A percentile compares a stretch with the other conserved stretches of the same genome.
Evolutionary conservation across 106 monocot genomes (phyloP).

Genomic region (Dioscorea dumetorum): DNA sequence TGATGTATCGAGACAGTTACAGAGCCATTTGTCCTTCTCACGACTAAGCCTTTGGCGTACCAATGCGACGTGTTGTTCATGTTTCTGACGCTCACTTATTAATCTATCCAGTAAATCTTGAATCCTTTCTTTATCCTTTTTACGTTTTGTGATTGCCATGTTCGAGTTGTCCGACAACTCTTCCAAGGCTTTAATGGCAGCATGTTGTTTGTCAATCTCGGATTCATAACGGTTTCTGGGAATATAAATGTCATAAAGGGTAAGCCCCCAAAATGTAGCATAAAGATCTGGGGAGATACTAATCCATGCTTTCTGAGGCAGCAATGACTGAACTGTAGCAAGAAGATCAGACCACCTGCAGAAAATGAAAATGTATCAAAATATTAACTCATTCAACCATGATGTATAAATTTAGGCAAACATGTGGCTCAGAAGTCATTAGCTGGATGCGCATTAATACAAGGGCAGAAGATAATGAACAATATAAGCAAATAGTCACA

Average conservation of each 20-base stretch:
- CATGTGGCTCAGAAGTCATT: not conserved
- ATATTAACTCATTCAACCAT: too few species aligned
- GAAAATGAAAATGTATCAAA: not conserved
- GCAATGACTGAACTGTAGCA: conserved; percentile 43
- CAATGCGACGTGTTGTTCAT: conserved; percentile 87
- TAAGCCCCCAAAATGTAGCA: conserved; percentile 95
- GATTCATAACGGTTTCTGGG: conserved; percentile 82
- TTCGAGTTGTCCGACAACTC: conserved; percentile 91
- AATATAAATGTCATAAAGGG: conserved; percentile 91
- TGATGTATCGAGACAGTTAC: conserved; percentile 68
- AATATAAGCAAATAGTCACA: not conserved
- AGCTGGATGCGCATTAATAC: not conserved
- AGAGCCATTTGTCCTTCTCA: conserved; percentile 93
- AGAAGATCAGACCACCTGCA: conserved; percentile 87
- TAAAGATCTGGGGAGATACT: conserved; percentile 95
- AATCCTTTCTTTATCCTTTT: conserved; percentile 94
- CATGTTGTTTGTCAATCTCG: conserved; percentile 85
- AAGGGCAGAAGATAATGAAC: not conserved
- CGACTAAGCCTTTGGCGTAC: conserved; percentile 57
- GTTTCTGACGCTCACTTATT: conserved; percentile 65
- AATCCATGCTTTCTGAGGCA: conserved; percentile 83
- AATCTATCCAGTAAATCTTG: conserved; percentile 88
- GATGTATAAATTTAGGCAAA: not conserved
- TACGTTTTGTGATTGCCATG: conserved; percentile 85
- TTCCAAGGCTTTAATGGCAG: conserved; percentile 82